Percentiles rank a stretch among this genome's conserved stretches.
phyloP scores from a whole-genome alignment of 805 yeast genomes.

The Yarrowia bubula region DNA sequence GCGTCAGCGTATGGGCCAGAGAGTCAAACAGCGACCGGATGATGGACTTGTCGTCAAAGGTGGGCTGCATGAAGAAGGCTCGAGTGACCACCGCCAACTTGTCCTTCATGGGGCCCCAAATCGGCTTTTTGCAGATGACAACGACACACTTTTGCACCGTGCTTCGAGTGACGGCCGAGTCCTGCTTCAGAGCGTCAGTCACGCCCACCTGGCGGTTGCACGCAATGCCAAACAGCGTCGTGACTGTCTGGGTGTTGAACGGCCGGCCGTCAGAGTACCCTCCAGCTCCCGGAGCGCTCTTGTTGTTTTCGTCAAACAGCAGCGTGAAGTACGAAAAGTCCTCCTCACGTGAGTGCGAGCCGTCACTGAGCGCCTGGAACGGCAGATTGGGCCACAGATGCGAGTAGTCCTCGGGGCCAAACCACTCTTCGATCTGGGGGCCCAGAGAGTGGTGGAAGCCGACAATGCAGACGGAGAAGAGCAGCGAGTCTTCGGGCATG shows the following conservation, averaged over 20 bases:
- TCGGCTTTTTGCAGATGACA: constrained; percentile 79
- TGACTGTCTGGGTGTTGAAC: constrained; percentile 45
- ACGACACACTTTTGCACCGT: constrained; percentile 90
- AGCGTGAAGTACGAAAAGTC: constrained; percentile 88
- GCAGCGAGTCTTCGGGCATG: constrained; percentile 37
- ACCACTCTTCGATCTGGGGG: constrained; percentile 93
- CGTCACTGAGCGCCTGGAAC: constrained; percentile 95
- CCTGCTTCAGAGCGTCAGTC: constrained; percentile 54
- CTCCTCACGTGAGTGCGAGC: constrained; percentile 90
- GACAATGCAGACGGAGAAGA: constrained; percentile 83
- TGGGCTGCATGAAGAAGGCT: constrained; percentile 77
- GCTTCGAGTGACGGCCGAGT: constrained; percentile 73
- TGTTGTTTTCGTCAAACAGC: constrained; percentile 58
- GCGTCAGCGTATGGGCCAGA: constrained; percentile 39
- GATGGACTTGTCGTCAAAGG: constrained; percentile 67
- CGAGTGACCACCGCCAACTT: constrained; percentile 86
- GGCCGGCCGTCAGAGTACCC: constrained; percentile 42
- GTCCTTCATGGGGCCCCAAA: constrained; percentile 80
- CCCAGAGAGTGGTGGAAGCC: constrained; percentile 92
- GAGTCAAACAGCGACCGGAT: constrained; percentile 70
- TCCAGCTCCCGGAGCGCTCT: constrained; percentile 45
- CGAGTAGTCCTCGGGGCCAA: constrained; percentile 48
- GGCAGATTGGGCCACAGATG: constrained; percentile 81
- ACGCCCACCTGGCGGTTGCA: constrained; percentile 82
- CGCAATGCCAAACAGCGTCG: constrained; percentile 90